phyloP scores from a whole-genome alignment of 331 rosid species.

The Malus hybrid region DNA sequence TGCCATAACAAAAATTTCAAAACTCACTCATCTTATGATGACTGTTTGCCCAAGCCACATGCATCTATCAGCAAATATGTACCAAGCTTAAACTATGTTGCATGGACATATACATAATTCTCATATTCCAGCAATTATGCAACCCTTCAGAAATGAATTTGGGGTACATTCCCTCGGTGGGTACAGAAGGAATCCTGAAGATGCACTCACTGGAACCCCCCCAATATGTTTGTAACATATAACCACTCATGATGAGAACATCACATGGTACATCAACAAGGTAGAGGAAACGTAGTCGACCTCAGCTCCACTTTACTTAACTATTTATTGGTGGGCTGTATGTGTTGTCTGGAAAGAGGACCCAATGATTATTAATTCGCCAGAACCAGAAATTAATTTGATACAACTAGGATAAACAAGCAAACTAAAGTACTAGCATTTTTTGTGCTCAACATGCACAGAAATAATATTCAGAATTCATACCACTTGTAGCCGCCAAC shows the following conservation, averaged over 20 bases:
- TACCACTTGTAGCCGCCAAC: conserved; percentile 99
- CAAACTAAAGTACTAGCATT: neutral
- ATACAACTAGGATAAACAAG: neutral
- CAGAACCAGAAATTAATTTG: neutral
- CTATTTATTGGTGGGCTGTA: neutral
- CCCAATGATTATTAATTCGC: neutral
- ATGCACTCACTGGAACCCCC: neutral
- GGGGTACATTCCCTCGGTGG: neutral
- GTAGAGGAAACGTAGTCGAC: neutral
- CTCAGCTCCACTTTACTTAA: neutral
- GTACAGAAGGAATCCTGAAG: neutral
- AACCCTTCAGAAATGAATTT: neutral
- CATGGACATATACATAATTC: neutral
- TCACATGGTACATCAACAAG: neutral
- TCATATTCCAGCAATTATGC: neutral
- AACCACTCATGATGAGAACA: neutral
- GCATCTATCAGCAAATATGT: neutral
- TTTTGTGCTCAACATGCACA: neutral
- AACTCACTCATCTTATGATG: neutral
- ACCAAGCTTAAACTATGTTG: neutral
- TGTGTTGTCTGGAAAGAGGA: neutral
- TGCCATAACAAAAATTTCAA: conserved; percentile 39
- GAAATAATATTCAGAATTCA: conserved; percentile 9
- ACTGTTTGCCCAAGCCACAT: neutral
- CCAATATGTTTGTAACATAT: neutral